phyloP scores from a whole-genome alignment of 2,329 filamentous ascomycete species.

The Phialophora macrospora region DNA sequence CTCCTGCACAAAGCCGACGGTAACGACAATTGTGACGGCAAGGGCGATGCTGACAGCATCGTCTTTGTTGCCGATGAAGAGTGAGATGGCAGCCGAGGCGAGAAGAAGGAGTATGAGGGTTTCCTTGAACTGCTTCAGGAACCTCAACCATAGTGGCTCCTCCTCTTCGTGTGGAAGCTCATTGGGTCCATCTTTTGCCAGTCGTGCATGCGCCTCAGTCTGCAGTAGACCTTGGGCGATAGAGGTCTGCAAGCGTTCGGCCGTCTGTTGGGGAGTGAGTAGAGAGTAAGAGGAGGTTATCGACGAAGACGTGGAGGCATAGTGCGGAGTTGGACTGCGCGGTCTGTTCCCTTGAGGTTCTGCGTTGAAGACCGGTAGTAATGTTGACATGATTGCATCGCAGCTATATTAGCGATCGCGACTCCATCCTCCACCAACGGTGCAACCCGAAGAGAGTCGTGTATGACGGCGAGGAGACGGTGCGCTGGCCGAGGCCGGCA shows the following conservation, averaged over 20 bases:
- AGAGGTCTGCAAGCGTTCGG: conserved; percentile 79
- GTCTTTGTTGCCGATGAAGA: conserved; percentile 89
- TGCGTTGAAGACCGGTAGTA: conserved; percentile 63
- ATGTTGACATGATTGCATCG: conserved; percentile 67
- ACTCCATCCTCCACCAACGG: conserved; percentile 23
- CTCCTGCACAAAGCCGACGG: conserved; percentile 94
- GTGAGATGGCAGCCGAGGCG: conserved; percentile 82
- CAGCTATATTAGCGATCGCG: conserved; percentile 39
- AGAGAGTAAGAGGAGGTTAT: conserved; percentile 61
- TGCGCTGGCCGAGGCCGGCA: neutral
- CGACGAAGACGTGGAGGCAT: conserved; percentile 41
- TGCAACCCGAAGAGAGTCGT: conserved; percentile 8
- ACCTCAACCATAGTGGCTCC: conserved; percentile 92
- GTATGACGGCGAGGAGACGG: neutral
- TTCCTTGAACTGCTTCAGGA: conserved; percentile 95
- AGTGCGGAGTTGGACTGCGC: conserved; percentile 24
- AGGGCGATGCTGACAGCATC: conserved; percentile 95
- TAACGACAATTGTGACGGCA: conserved; percentile 95
- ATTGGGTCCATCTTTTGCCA: conserved; percentile 84
- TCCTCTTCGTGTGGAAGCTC: conserved; percentile 93
- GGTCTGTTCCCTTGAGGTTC: conserved; percentile 36
- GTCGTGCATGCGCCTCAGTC: conserved; percentile 76
- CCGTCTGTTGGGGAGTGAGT: conserved; percentile 78
- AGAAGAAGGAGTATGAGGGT: conserved; percentile 91
- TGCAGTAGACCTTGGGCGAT: conserved; percentile 79